phyloP scores from a whole-genome alignment of 108 stramenopile species.

The Cylindrotheca fusiformis region DNA sequence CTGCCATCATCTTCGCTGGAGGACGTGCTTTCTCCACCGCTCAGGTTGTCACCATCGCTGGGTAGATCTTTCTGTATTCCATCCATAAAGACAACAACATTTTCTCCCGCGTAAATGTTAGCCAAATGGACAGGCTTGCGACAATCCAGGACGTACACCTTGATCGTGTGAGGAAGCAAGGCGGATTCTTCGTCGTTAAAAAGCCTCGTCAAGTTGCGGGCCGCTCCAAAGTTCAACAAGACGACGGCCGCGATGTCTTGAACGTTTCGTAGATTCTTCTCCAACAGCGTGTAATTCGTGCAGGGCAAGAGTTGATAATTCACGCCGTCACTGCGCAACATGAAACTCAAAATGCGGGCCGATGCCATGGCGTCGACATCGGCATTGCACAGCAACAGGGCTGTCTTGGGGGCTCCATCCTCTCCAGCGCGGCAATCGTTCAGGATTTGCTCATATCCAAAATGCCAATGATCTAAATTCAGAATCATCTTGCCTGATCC shows the following conservation, averaged over 20 bases:
- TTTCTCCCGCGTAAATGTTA: constrained; percentile 63
- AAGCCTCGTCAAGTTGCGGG: constrained; percentile 55
- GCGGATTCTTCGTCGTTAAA: constrained; percentile 31
- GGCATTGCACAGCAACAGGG: constrained; percentile 60
- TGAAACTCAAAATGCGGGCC: constrained; percentile 69
- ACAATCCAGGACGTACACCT: constrained; percentile 74
- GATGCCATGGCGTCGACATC: constrained; percentile 77
- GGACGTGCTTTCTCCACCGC: constrained; percentile 51
- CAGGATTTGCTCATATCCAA: constrained; percentile 76
- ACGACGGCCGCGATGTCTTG: constrained; percentile 57
- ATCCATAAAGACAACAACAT: constrained; percentile 73
- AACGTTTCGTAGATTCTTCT: constrained; percentile 3
- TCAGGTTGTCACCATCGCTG: constrained; percentile 83
- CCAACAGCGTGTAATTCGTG: constrained; percentile 24
- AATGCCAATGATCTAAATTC: constrained; percentile 69
- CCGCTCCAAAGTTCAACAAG: constrained; percentile 71
- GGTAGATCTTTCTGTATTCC: constrained; percentile 55
- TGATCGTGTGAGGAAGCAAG: constrained; percentile 3
- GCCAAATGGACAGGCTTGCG: constrained; percentile 78
- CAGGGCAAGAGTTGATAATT: constrained; percentile 72
- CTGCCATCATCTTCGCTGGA: constrained; percentile 7
- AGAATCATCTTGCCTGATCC: constrained; percentile 55
- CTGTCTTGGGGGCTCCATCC: constrained; percentile 38
- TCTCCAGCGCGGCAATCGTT: constrained; percentile 52
- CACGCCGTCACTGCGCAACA: constrained; percentile 71